Base-by-base conservation (phyloP, 768 basidiomycete species). In the Kwoniella mangroviensis region DNA sequence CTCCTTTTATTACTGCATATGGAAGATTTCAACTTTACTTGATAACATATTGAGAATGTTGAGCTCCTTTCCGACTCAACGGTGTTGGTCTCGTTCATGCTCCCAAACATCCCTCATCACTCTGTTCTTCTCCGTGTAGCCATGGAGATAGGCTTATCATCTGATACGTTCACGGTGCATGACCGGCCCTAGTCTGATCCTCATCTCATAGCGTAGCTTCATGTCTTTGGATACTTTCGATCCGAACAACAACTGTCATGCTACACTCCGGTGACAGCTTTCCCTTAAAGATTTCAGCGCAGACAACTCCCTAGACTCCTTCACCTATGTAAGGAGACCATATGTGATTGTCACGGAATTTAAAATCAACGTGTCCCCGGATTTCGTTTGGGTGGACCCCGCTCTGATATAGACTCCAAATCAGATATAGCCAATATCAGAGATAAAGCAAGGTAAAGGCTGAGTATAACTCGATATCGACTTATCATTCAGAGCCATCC, bases 221-320 rank as follows among this genome's bases (percentile, higher is more conserved):
- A 34, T 34, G 34, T 34, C 6, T 34, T 7, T 34, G 34, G 34
- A 28, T 7, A 34, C 34, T 34, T 34, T 34, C 34, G 28, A 40
- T 28, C 24, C n/a, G 11, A 58, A 28, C 7, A 58, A 28, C 26
- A 15, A 15, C 34, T n/a, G 13, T 60, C 34, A 24, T 21, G 40
- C 58, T 41, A 41, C 34, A 41, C 42, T 15, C 42, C 11, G 11
- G 6, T 17, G 0, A 0, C n/a, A 21, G 11, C 11, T 54, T 54
- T 54, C 11, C 53, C 53, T 24, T 19, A 21, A 24, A 4, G 22
- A 19, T 12, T 45, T 10, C 17, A 34, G 34, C 58, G 9, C 21
- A 26, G 43, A 43, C 34, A 22, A 42, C 58, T 60, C 58, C 58
- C 17, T 60, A 26, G 58, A 60, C 58, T 60, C 58, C 58, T 42